These are phyloP conservation scores for Boletus sp. DNA, from an alignment of 768 basidiomycete species.

Conservation along the genomic window DNA sequence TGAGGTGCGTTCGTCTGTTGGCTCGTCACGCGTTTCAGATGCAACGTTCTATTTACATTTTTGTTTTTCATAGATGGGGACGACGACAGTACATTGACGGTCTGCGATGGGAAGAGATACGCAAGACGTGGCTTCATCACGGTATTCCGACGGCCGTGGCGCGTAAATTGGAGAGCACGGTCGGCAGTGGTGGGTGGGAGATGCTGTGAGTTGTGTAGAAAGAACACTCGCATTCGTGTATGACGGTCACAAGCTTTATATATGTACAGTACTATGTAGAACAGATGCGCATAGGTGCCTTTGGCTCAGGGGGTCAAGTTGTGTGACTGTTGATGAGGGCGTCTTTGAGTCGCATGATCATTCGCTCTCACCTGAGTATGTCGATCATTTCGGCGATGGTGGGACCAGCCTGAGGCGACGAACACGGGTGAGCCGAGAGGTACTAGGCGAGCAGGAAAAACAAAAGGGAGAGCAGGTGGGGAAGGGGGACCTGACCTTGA, in stretches of 20 bases:
- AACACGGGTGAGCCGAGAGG: background rate
- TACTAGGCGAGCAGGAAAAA: background rate
- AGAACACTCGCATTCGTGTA: background rate
- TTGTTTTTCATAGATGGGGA: conserved; percentile 58
- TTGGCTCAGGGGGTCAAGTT: background rate
- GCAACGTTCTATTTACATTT: background rate
- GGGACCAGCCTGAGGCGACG: conserved; percentile 38
- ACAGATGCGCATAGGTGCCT: background rate
- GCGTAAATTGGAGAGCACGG: conserved; percentile 79
- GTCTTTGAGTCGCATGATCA: conserved; percentile 15
- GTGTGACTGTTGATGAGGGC: conserved; percentile 5
- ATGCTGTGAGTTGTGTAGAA: conserved; percentile 47
- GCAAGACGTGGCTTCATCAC: conserved; percentile 88
- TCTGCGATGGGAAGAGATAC: conserved; percentile 86
- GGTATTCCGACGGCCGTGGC: conserved; percentile 89
- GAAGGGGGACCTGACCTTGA: conserved; percentile 59
- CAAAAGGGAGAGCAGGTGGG: background rate
- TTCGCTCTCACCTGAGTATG: conserved; percentile 36
- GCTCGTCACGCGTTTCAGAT: too few species aligned
- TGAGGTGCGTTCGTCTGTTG: conserved; percentile 54
- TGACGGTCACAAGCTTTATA: background rate
- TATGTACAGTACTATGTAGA: background rate
- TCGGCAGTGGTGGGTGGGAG: conserved; percentile 95
- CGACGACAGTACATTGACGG: conserved; percentile 85
- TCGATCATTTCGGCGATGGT: conserved; percentile 40